Base-by-base conservation (phyloP, 179 eudicot genomes). In the Sideroxylon spinosum region DNA sequence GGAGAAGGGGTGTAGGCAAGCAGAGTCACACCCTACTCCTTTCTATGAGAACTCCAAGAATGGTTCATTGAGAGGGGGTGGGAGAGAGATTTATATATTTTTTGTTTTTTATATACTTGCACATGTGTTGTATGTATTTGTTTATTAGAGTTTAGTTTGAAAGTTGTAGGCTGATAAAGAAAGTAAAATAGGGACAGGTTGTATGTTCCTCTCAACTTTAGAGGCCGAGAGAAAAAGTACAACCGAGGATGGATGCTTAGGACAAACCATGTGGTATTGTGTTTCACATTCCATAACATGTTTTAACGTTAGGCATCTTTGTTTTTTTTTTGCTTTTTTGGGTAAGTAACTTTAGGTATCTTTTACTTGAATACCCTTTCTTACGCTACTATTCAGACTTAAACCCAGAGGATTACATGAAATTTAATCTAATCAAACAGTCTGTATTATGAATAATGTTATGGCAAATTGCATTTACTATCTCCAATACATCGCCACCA, bases 211-310 rank as follows among this genome's bases (percentile, higher is more conserved):
- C 29, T 60, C 48, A 29, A 56, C 81, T 73, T 64, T 73, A 64
- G 67, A 73, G 72, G 37, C 20, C 64, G 20, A 64, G 29, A 29
- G 73, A 32, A 62, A 46, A 55, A 29, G 61, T 69, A 74, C 57
- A 52, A 10, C 12, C 55, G 3, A 52, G 56, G 12, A 14, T 52
- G 56, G 56, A 52, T 79, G 71, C 63, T 55, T 29, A 65, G 5
- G 73, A 17, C 64, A 73, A 65, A 73, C 56, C 78, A 53, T 65
- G 78, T 73, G 81, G 57, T 62, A 14, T 37, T 65, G 77, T 79
- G 81, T 65, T 73, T 73, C 78, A 73, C 71, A 79, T 73, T 79
- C 66, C 46, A 23, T 73, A 67, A 67, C 78, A 79, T 79, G 73
- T 79, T 65, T 79, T 73, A 3, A 28, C 56, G 32, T 28, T 73